These are phyloP conservation scores for Globisporangium spinosum DNA, from an alignment of 352 stramenopile genomes.

Conservation along the genomic window DNA sequence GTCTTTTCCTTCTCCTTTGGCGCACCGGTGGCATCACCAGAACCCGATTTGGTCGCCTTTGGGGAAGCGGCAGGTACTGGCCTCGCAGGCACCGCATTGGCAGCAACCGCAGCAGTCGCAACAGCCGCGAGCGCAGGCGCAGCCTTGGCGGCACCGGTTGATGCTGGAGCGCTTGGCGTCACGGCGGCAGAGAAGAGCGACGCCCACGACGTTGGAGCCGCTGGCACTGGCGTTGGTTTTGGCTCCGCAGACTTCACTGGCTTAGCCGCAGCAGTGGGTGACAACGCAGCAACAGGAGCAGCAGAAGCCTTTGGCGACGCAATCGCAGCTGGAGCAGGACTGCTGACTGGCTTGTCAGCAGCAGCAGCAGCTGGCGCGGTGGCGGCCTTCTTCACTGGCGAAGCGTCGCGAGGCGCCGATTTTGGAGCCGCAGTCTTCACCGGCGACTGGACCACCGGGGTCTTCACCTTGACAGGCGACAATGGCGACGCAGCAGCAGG, in stretches of 20 bases:
- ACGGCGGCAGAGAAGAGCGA: slow-evolving; percentile 38
- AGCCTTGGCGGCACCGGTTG: slow-evolving; percentile 14
- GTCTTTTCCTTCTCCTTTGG: slow-evolving; percentile 66
- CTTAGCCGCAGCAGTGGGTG: slow-evolving; percentile 15
- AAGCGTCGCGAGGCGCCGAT: slow-evolving; percentile 18
- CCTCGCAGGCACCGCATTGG: slow-evolving; percentile 21
- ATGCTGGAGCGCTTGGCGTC: slow-evolving; percentile 17
- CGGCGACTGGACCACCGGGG: slow-evolving; percentile 16
- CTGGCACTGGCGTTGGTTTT: slow-evolving; percentile 24
- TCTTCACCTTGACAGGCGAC: slow-evolving; percentile 20
- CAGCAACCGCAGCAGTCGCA: slow-evolving; percentile 25
- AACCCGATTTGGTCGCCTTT: slow-evolving; percentile 18
- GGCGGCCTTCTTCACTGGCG: slow-evolving; percentile 21
- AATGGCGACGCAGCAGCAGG: slow-evolving; percentile 17
- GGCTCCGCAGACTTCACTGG: slow-evolving; percentile 18
- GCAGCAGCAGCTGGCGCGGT: not conserved
- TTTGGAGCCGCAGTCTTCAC: slow-evolving; percentile 17
- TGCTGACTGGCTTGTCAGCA: slow-evolving; percentile 8
- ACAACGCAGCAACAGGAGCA: slow-evolving; percentile 8
- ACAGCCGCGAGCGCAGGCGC: slow-evolving; percentile 16
- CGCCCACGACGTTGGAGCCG: slow-evolving; percentile 53
- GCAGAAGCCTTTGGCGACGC: slow-evolving; percentile 18
- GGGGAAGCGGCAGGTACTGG: slow-evolving; percentile 15
- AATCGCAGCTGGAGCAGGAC: not conserved
- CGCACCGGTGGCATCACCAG: slow-evolving; percentile 23